A percentile compares a stretch with the other conserved stretches of the same genome.
phyloP scores from a whole-genome alignment of 441 rosid genomes.

The Syzygium malaccense region DNA sequence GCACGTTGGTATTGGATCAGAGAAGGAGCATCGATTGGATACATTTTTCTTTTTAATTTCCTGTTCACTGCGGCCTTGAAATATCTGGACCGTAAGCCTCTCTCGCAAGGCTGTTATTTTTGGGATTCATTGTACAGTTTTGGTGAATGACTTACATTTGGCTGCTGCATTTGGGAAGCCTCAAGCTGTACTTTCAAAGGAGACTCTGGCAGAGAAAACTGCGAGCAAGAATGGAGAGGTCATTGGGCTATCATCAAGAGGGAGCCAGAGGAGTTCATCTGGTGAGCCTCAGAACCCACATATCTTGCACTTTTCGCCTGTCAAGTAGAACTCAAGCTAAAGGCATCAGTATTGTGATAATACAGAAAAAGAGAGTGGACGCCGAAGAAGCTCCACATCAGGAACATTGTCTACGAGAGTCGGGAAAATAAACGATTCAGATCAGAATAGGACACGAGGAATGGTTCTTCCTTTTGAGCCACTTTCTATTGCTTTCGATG shows the following conservation, averaged over 20 bases:
- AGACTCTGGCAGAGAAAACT: slow-evolving; percentile 32
- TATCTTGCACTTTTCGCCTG: neutral
- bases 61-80: neutral
- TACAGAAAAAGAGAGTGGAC: slow-evolving; percentile 25
- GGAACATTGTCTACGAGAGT: slow-evolving; percentile 22
- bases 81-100: neutral
- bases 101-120: neutral
- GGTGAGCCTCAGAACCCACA: neutral
- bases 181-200: slow-evolving; percentile 40
- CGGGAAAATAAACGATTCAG: slow-evolving; percentile 4
- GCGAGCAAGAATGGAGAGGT: slow-evolving; percentile 20
- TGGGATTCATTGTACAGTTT: neutral
- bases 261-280: neutral
- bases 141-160: neutral
- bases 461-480: slow-evolving; percentile 88
- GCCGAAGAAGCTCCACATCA: slow-evolving; percentile 14
- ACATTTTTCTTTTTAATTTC: neutral
- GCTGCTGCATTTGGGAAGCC: neutral
- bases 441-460: slow-evolving; percentile 36
- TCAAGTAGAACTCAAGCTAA: neutral
- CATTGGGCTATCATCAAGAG: slow-evolving; percentile 19
- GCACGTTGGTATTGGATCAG: neutral
- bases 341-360: neutral
- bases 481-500: slow-evolving; percentile 54
- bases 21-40: neutral